Base-by-base conservation (phyloP, 2,329 filamentous ascomycete species). In the Emmonsiellopsis sp. region DNA sequence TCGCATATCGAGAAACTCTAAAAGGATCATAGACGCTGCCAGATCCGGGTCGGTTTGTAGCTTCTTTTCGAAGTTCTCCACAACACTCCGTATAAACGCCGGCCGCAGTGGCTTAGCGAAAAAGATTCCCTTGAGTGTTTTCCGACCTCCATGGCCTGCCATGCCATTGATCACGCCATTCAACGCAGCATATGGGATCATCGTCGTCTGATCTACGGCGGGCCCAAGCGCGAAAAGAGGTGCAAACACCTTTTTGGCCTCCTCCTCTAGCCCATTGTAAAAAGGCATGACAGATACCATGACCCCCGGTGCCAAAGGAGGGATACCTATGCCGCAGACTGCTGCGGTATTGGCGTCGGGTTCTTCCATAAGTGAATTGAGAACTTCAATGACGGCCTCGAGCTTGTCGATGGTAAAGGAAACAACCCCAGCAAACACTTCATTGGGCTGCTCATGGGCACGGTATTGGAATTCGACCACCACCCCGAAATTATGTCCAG, bases 401-500 rank as follows among this genome's bases (percentile, higher is more conserved):
- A 65, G 49, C 42, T 61, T 60, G 13, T 66, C 62, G 3, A 57
- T 55, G 1, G 52, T 50, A 48, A 61, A 68, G 8, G 62, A 31
- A 31, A 64, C 53, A 1, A 71, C 54, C 0, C 71, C 70, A 1
- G 66, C 61, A 46, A 65, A 73, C 1, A 72, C 68, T 2, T 61
- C 60, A 1, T 62, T 56, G 2, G 40, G 55, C 53, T 67, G 67
- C 0, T 70, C 65, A 51, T 69, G 64, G 0, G 63, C 69, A 37
- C 55, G 54, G 42, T 62, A 62, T 0, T 65, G 67, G 61, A 79
- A 78, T 48, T 77, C 71, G 0, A 70, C 70, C 2, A 73, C 71
- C 5, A 74, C 67, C 5, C 73, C 74, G 53, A 76, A 76, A 51
- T 72, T 74, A 54, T 72, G 69, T 0, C 74, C 73, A 1, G 73